phyloP scores from a whole-genome alignment of 208 protist species.

The Endotrypanum monterogeii region DNA sequence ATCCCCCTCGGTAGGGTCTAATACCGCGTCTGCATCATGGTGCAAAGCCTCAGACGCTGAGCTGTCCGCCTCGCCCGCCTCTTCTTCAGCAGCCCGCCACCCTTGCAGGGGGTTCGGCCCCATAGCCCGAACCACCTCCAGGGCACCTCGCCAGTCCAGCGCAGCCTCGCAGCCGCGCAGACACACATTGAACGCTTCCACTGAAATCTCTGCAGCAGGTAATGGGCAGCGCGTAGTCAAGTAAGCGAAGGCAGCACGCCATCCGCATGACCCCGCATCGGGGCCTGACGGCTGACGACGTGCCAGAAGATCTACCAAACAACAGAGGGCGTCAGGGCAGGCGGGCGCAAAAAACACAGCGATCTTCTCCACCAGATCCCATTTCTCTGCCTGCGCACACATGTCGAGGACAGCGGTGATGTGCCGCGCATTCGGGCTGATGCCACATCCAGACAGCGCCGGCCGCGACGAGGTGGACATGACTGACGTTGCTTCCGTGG shows the following conservation, averaged over 20 bases:
- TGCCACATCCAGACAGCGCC: background rate
- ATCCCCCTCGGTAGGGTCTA: background rate
- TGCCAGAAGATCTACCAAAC: conserved; percentile 36
- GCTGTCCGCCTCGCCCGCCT: background rate
- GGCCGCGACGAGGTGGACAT: conserved; percentile 2
- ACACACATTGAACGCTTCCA: conserved; percentile 76
- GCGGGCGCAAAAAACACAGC: conserved; percentile 41
- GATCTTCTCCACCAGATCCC: conserved; percentile 50
- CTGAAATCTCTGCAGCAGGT: conserved; percentile 48
- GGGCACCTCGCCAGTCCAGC: conserved; percentile 66
- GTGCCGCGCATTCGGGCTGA: conserved; percentile 53
- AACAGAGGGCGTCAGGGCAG: conserved; percentile 38
- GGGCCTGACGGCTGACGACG: background rate
- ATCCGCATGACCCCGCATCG: conserved; percentile 4
- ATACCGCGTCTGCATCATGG: background rate
- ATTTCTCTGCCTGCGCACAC: conserved; percentile 51
- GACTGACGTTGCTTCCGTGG: background rate
- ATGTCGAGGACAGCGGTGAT: conserved; percentile 56
- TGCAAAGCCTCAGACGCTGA: background rate
- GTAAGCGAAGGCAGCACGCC: conserved; percentile 49
- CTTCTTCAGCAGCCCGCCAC: conserved; percentile 26
- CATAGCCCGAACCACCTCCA: conserved; percentile 73
- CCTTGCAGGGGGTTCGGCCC: conserved; percentile 72
- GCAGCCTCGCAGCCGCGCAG: conserved; percentile 62
- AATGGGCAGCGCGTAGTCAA: conserved; percentile 33